Conservation (phyloP, 441 rosid species). For the Viola pubescens region DNA sequence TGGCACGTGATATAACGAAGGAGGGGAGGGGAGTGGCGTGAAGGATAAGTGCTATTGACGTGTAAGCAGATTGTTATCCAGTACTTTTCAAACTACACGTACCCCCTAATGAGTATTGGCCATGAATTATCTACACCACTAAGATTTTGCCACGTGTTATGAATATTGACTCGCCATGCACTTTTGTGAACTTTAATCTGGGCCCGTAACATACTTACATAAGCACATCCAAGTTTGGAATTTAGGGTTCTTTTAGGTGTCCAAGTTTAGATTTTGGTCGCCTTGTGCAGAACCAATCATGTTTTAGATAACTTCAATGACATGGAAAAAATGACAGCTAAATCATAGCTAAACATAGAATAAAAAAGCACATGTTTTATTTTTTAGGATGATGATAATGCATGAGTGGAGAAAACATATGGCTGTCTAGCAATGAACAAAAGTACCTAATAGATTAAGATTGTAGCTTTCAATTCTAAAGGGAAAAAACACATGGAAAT, state of each 20-base stretch:
- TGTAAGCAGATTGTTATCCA: neutral
- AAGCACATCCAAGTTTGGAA: neutral
- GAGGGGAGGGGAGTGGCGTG: neutral
- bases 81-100: neutral
- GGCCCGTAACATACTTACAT: neutral
- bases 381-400: too few relatives aligned
- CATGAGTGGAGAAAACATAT: too few relatives aligned
- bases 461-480: too few relatives aligned
- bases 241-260: neutral
- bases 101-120: neutral
- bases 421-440: too few relatives aligned
- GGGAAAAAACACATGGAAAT: too few relatives aligned
- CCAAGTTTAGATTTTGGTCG: neutral
- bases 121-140: neutral
- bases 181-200: neutral
- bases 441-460: too few relatives aligned
- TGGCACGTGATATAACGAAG: too few relatives aligned
- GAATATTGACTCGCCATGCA: neutral
- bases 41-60: slow-evolving; percentile 5
- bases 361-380: too few relatives aligned
- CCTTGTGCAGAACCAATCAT: too few relatives aligned
- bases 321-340: neutral
- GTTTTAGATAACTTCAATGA: neutral
- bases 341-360: neutral
- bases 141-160: neutral